These are phyloP conservation scores for Thraustochytrium striatum DNA, from an alignment of 352 stramenopile genomes.

Conservation along the genomic window DNA sequence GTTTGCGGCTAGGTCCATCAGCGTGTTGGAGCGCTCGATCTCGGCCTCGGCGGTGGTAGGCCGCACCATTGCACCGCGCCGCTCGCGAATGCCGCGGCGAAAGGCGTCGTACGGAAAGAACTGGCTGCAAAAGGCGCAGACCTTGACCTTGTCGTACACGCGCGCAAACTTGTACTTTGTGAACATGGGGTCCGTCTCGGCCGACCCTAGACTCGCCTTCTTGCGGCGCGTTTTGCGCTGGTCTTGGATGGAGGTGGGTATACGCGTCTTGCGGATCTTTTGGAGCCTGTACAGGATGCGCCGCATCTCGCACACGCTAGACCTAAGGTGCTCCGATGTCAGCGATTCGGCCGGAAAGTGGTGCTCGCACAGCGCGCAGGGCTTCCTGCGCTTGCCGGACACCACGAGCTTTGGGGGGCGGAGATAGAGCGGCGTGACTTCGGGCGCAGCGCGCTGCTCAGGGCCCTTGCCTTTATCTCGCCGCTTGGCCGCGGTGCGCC, in stretches of 20 bases:
- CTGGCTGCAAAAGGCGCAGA: constrained; percentile 34
- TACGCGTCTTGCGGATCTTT: background rate
- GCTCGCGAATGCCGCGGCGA: background rate
- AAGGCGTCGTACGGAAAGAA: constrained; percentile 42
- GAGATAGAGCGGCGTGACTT: too few species aligned
- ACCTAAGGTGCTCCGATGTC: constrained; percentile 19
- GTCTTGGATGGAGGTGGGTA: too few species aligned
- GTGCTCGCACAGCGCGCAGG: constrained; percentile 40
- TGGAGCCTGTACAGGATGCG: constrained; percentile 21
- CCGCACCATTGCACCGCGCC: background rate
- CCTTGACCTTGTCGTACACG: constrained; percentile 38
- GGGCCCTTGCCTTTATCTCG: too few species aligned
- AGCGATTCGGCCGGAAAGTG: background rate
- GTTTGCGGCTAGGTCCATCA: background rate
- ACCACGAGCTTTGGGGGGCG: background rate
- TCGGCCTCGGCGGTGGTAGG: background rate
- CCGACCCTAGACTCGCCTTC: too few species aligned
- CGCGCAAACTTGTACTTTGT: constrained; percentile 25
- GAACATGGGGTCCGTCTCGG: too few species aligned
- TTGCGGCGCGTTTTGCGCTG: too few species aligned
- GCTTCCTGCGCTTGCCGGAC: background rate
- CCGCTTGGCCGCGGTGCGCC: too few species aligned
- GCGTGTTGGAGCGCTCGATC: background rate
- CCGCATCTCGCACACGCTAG: constrained; percentile 9
- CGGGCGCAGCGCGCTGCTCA: too few species aligned